Percentiles rank a stretch among this genome's conserved stretches.
Conservation (phyloP, 1,284 basidiomycete genomes). For the Boletus smithii region DNA sequence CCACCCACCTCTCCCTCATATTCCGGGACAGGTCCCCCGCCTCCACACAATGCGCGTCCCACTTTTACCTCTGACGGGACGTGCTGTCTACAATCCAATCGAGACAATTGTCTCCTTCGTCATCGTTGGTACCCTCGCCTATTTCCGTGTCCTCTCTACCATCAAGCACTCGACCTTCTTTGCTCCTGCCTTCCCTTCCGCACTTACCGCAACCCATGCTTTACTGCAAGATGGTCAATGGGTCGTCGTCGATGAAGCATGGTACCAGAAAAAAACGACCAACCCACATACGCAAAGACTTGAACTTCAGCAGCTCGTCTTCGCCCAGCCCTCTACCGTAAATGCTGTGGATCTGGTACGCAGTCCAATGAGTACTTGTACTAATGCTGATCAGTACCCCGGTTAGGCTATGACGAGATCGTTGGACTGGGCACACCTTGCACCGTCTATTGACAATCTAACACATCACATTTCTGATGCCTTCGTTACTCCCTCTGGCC, state of each 20-base stretch:
- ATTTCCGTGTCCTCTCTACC: constrained; percentile 86
- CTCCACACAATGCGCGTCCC: constrained; percentile 54
- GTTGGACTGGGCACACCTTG: constrained; percentile 33
- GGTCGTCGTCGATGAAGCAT: constrained; percentile 52
- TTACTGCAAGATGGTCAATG: constrained; percentile 52
- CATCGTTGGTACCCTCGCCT: constrained; percentile 83
- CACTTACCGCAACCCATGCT: constrained; percentile 53
- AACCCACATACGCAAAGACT: constrained; percentile 37
- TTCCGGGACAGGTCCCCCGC: too few relatives aligned
- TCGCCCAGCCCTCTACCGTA: constrained; percentile 44
- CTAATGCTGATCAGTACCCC: constrained; percentile 5
- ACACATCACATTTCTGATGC: constrained; percentile 45
- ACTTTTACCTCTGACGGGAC: constrained; percentile 58
- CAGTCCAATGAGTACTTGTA: neutral
- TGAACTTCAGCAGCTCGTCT: constrained; percentile 65
- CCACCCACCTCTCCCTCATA: too few relatives aligned
- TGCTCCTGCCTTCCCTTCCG: constrained; percentile 46
- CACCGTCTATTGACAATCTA: constrained; percentile 45
- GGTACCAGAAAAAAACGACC: constrained; percentile 40
- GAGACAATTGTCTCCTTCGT: constrained; percentile 89
- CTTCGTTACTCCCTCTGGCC: constrained; percentile 42
- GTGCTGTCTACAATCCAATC: constrained; percentile 65
- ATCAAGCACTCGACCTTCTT: constrained; percentile 77
- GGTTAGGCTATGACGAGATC: constrained; percentile 19
- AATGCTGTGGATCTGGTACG: constrained; percentile 36